Percentiles rank a stretch among this genome's conserved stretches.
Conservation (phyloP, 805 yeast species). For the Barnettozyma californica region DNA sequence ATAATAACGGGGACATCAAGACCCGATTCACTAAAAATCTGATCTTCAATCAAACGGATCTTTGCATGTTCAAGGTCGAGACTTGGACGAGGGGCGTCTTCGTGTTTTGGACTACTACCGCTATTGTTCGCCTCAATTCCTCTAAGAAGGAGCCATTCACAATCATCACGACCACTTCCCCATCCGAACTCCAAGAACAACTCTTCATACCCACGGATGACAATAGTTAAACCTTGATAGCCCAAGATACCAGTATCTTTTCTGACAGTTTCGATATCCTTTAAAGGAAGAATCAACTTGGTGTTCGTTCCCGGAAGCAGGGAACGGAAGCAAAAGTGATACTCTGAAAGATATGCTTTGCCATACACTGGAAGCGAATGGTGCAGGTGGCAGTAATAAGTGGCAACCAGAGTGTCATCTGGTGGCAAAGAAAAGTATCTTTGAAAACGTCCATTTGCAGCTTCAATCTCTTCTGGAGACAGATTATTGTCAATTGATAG, state of each 20-base stretch:
- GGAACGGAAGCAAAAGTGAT: conserved; percentile 73
- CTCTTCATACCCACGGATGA: conserved; percentile 71
- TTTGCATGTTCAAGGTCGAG: conserved; percentile 48
- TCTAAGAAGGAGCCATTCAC: conserved; percentile 47
- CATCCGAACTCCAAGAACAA: conserved; percentile 72
- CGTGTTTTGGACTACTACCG: conserved; percentile 40
- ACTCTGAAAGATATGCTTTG: conserved; percentile 65
- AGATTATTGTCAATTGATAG: conserved; percentile 13
- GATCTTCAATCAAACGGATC: conserved; percentile 61
- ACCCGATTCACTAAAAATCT: conserved; percentile 53
- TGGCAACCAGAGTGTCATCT: conserved; percentile 48
- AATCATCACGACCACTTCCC: conserved; percentile 63
- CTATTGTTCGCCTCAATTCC: conserved; percentile 35
- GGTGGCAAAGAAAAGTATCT: conserved; percentile 59
- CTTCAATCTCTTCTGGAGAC: conserved; percentile 36
- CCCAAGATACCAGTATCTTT: conserved; percentile 67
- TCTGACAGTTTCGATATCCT: conserved; percentile 64
- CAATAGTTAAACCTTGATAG: conserved; percentile 65
- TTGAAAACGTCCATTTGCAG: conserved; percentile 54
- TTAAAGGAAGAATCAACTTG: conserved; percentile 74
- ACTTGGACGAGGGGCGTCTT: conserved; percentile 11
- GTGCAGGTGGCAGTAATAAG: conserved; percentile 66
- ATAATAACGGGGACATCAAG: conserved; percentile 62
- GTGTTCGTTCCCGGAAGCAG: conserved; percentile 73
- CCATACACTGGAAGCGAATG: conserved; percentile 80